Percentiles rank a stretch among this genome's conserved stretches.
Evolutionary conservation across 768 basidiomycete species (phyloP).

Genomic region (Pholiota microspora): DNA sequence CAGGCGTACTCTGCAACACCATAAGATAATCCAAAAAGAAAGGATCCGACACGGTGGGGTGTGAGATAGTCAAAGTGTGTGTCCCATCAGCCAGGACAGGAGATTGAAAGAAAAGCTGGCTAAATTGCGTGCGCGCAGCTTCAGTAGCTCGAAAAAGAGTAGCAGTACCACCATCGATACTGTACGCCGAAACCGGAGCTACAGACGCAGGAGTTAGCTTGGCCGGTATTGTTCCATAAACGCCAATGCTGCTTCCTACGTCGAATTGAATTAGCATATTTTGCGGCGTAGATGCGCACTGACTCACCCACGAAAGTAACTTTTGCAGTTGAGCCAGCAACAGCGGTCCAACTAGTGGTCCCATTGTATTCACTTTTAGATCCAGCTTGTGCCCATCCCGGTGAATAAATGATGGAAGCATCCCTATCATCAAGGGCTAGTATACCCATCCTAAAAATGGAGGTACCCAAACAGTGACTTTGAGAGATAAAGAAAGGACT

Average conservation of each 20-base stretch:
- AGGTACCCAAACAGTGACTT: background rate
- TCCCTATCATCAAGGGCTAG: slow-evolving; percentile 21
- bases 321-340: slow-evolving; percentile 22
- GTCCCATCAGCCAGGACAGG: slow-evolving; percentile 15
- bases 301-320: slow-evolving; percentile 22
- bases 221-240: slow-evolving; percentile 20
- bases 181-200: slow-evolving; percentile 18
- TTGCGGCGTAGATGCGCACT: background rate
- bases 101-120: slow-evolving; percentile 23
- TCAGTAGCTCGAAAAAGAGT: slow-evolving; percentile 11
- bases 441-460: slow-evolving; percentile 7
- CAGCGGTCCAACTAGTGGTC: slow-evolving; percentile 16
- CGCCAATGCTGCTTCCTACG: slow-evolving; percentile 21
- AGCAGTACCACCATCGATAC: slow-evolving; percentile 19
- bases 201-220: background rate
- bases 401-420: slow-evolving; percentile 16
- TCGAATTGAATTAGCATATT: background rate
- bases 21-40: slow-evolving; percentile 24
- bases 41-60: slow-evolving; percentile 10
- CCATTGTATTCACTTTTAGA: slow-evolving; percentile 16
- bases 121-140: slow-evolving; percentile 7
- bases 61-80: slow-evolving; percentile 22
- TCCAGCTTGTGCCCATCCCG: slow-evolving; percentile 18
- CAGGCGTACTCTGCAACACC: background rate
- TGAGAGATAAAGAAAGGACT: slow-evolving; percentile 2